A percentile compares a stretch with the other conserved stretches of the same genome.
Conservation (phyloP, 2,329 filamentous ascomycete genomes). For the Akanthomyces dipterigenus region DNA sequence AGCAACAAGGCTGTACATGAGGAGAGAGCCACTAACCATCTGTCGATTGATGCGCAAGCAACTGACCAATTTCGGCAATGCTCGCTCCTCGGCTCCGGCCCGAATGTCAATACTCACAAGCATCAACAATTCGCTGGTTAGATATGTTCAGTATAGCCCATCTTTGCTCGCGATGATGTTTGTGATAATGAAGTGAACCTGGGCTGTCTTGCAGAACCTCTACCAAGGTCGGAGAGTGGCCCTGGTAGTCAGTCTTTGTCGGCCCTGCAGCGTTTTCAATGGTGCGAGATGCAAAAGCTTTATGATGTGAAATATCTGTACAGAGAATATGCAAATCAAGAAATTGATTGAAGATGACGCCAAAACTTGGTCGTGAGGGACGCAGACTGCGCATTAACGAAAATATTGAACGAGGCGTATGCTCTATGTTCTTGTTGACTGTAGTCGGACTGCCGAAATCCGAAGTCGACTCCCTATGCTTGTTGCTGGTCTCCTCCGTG, state of each 20-base stretch:
- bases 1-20: too few species aligned
- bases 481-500: slow-evolving; percentile 11
- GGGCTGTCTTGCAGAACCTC: slow-evolving; percentile 1
- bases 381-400: background rate
- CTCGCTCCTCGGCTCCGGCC: too few species aligned
- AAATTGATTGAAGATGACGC: slow-evolving; percentile 47
- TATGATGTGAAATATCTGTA: slow-evolving; percentile 34
- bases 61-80: background rate
- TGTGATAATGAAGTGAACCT: slow-evolving; percentile 20
- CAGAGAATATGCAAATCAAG: slow-evolving; percentile 49
- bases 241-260: slow-evolving; percentile 11
- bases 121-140: slow-evolving; percentile 32
- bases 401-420: background rate
- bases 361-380: slow-evolving; percentile 38
- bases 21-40: background rate
- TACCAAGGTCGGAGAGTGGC: background rate
- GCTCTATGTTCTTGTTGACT: background rate
- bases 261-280: background rate
- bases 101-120: slow-evolving; percentile 22
- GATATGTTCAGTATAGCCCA: slow-evolving; percentile 44
- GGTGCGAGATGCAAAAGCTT: slow-evolving; percentile 6
- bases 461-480: background rate
- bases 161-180: slow-evolving; percentile 39
- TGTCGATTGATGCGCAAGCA: background rate
- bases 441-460: background rate